phyloP scores from a whole-genome alignment of 208 protist species.

The Angomonas deanei region DNA sequence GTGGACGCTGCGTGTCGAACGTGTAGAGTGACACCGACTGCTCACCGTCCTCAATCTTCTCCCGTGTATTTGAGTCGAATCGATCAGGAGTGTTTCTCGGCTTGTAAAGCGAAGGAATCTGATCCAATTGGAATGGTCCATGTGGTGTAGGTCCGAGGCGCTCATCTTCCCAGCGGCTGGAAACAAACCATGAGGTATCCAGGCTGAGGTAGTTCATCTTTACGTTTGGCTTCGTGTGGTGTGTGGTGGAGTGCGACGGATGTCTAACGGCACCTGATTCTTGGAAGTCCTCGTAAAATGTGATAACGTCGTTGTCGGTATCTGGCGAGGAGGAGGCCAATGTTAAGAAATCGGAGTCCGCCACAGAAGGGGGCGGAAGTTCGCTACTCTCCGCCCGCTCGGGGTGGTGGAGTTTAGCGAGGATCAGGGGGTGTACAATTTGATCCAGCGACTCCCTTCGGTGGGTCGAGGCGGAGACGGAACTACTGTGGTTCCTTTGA shows the following conservation, averaged over 20 bases:
- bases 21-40: background rate
- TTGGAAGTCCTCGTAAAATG: too few species aligned
- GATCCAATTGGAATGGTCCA: slow-evolving; percentile 13
- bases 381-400: too few species aligned
- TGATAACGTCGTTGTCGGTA: too few species aligned
- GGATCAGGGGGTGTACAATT: too few species aligned
- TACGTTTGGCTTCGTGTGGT: background rate
- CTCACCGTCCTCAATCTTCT: background rate
- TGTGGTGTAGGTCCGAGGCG: slow-evolving; percentile 5
- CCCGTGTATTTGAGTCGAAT: background rate
- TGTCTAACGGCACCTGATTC: background rate
- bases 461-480: too few species aligned
- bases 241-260: background rate
- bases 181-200: slow-evolving; percentile 15
- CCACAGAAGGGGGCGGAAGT: too few species aligned
- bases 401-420: too few species aligned
- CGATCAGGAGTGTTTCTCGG: background rate
- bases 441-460: too few species aligned
- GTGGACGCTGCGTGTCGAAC: too few species aligned
- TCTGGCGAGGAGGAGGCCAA: too few species aligned
- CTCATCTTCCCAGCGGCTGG: slow-evolving; percentile 18
- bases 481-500: background rate
- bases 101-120: background rate
- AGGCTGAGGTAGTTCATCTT: slow-evolving; percentile 10
- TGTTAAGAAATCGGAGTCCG: too few species aligned